Percentiles rank a stretch among this genome's conserved stretches.
These are phyloP conservation scores for Crataegus laevigata DNA, from an alignment of 306 rosid genomes.

Conservation along the genomic window DNA sequence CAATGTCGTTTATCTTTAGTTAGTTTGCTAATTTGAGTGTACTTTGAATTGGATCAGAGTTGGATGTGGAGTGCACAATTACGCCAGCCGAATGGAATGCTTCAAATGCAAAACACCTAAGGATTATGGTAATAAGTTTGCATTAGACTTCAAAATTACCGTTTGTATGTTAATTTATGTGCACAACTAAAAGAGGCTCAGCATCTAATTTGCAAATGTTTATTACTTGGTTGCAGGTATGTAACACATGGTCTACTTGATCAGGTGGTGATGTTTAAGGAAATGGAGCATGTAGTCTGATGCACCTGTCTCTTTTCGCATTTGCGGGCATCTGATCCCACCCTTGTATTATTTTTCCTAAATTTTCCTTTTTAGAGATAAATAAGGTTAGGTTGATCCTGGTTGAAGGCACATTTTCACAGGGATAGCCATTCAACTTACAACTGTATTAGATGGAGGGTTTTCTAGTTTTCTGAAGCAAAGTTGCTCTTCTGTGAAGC, in stretches of 20 bases:
- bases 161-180: not conserved
- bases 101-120: conserved; percentile 71
- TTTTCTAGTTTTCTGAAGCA: conserved; percentile 23
- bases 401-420: conserved; percentile 31
- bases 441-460: conserved; percentile 17
- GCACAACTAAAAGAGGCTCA: not conserved
- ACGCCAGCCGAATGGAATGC: conserved; percentile 83
- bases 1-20: not conserved
- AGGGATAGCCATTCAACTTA: conserved; percentile 20
- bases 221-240: conserved; percentile 17
- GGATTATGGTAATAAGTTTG: conserved; percentile 42
- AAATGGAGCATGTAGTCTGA: conserved; percentile 11
- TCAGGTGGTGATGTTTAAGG: conserved; percentile 45
- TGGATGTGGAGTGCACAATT: conserved; percentile 89
- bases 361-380: conserved; percentile 10
- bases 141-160: not conserved
- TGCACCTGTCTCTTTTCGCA: conserved; percentile 3
- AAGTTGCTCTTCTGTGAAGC: conserved; percentile 24
- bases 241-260: conserved; percentile 22
- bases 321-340: conserved; percentile 1
- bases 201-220: conserved; percentile 9
- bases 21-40: not conserved
- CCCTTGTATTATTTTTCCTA: not conserved
- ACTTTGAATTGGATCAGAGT: conserved; percentile 35
- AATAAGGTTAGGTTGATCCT: conserved; percentile 27